Percentiles rank a stretch among this genome's conserved stretches.
Conservation (phyloP, 2,329 filamentous ascomycete species). For the Zalaria obscura region DNA sequence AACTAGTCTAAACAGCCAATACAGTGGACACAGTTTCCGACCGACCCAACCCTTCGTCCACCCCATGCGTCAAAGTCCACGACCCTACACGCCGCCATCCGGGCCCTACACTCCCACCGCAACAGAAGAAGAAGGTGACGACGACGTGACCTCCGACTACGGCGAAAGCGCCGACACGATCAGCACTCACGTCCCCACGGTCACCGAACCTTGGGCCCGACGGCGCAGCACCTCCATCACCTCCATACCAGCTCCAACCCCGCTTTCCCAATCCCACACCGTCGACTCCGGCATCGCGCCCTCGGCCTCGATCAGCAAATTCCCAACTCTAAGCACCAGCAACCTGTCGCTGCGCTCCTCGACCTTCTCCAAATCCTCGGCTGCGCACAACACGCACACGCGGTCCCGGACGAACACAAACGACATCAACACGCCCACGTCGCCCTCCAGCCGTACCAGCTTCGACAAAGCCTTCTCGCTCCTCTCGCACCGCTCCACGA, state of each 20-base stretch:
- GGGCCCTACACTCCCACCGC: constrained; percentile 34
- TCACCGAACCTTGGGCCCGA: constrained; percentile 20
- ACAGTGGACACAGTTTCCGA: constrained; percentile 29
- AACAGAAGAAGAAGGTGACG: constrained; percentile 27
- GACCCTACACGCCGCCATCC: constrained; percentile 38
- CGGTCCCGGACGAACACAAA: constrained; percentile 36
- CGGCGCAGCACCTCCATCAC: constrained; percentile 31
- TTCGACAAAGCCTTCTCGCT: constrained; percentile 41
- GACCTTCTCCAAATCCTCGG: constrained; percentile 15
- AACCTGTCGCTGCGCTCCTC: constrained; percentile 35
- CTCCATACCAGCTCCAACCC: constrained; percentile 15
- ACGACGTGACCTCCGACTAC: too few species aligned
- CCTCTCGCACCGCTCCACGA: constrained; percentile 26
- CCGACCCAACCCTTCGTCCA: constrained; percentile 39
- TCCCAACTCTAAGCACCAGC: background rate
- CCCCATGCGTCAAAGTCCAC: constrained; percentile 40
- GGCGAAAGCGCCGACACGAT: constrained; percentile 23
- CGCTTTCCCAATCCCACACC: constrained; percentile 17
- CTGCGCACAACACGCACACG: background rate
- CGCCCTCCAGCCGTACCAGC: constrained; percentile 40
- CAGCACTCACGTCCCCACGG: constrained; percentile 28
- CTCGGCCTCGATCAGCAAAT: constrained; percentile 8
- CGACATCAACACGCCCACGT: constrained; percentile 32
- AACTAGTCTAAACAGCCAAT: constrained; percentile 40
- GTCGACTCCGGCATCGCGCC: constrained; percentile 14